Conservation (phyloP, 106 monocot genomes). For the Alisma plantagoaquatica region DNA sequence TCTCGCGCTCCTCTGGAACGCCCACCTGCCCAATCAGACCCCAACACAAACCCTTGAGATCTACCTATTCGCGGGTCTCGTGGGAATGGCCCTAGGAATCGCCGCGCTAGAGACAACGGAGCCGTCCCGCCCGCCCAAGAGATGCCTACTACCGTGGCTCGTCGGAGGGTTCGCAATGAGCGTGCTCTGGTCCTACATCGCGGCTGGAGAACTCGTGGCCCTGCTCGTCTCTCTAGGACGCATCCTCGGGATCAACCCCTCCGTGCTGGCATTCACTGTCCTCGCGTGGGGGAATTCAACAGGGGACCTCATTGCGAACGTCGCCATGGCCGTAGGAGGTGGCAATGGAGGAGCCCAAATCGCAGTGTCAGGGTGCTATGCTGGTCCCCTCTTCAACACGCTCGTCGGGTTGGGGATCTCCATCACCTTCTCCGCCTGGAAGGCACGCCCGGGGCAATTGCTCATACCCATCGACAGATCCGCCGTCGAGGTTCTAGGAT, state of each 20-base stretch:
- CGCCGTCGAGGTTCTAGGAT: slow-evolving; percentile 32
- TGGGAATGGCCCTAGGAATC: slow-evolving; percentile 20
- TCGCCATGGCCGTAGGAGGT: slow-evolving; percentile 36
- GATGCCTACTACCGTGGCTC: slow-evolving; percentile 31
- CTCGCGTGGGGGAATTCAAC: slow-evolving; percentile 57
- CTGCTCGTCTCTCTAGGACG: slow-evolving; percentile 29
- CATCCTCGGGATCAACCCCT: slow-evolving; percentile 26
- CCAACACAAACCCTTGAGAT: slow-evolving; percentile 13
- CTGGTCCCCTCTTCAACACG: slow-evolving; percentile 36
- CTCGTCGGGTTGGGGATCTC: slow-evolving; percentile 38
- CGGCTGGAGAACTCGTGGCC: slow-evolving; percentile 37
- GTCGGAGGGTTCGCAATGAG: slow-evolving; percentile 46
- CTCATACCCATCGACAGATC: slow-evolving; percentile 24
- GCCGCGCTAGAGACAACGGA: slow-evolving; percentile 17
- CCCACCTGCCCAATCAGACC: not conserved
- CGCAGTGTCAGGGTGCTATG: slow-evolving; percentile 37
- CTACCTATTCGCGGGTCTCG: slow-evolving; percentile 15
- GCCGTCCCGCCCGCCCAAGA: slow-evolving; percentile 21
- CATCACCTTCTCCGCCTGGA: slow-evolving; percentile 33
- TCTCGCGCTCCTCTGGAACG: slow-evolving; percentile 31
- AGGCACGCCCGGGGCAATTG: slow-evolving; percentile 19
- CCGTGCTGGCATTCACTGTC: slow-evolving; percentile 36
- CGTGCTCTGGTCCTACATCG: slow-evolving; percentile 41
- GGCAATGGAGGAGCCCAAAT: slow-evolving; percentile 28
- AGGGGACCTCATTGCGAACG: slow-evolving; percentile 47